Evolutionary conservation across 2,329 filamentous ascomycete genomes (phyloP).

Genomic region (Fusarium penzigii): DNA sequence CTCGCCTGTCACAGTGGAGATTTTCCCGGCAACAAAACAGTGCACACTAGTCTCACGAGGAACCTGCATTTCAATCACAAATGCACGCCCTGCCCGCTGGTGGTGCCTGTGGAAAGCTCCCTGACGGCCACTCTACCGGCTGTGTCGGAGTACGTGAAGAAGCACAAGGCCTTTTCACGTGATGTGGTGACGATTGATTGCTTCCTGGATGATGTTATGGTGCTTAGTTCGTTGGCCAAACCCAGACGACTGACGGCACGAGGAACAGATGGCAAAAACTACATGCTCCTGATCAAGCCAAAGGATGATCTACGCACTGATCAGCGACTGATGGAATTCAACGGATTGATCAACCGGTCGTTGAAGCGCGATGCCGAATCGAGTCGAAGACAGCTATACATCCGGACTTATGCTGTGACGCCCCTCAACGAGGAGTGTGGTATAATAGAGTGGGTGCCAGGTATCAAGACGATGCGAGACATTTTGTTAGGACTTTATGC

Average conservation of each 20-base stretch:
- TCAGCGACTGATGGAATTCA: conserved; percentile 98
- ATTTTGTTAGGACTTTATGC: conserved; percentile 80
- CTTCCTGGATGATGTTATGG: conserved; percentile 85
- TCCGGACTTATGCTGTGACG: conserved; percentile 95
- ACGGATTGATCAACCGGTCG: conserved; percentile 94
- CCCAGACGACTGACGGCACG: conserved; percentile 86
- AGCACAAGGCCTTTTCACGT: conserved; percentile 83
- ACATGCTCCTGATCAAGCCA: conserved; percentile 92
- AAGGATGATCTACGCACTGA: conserved; percentile 98
- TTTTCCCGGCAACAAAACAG: conserved; percentile 69
- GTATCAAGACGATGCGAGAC: conserved; percentile 89
- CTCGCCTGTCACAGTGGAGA: conserved; percentile 75
- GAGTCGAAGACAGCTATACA: conserved; percentile 86
- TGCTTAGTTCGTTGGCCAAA: conserved; percentile 88
- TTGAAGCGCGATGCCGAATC: conserved; percentile 90
- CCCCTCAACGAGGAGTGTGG: conserved; percentile 97
- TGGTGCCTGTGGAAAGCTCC: conserved; percentile 85
- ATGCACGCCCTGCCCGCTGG: conserved; percentile 77
- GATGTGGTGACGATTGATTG: conserved; percentile 80
- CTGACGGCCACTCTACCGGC: conserved; percentile 80
- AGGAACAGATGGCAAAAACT: conserved; percentile 84
- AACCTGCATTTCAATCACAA: conserved; percentile 85
- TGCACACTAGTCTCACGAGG: conserved; percentile 70
- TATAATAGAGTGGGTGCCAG: conserved; percentile 97
- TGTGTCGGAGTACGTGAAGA: conserved; percentile 68